Evolutionary conservation across 2,329 filamentous ascomycete species (phyloP).

Genomic region (Aspergillus tanneri): DNA sequence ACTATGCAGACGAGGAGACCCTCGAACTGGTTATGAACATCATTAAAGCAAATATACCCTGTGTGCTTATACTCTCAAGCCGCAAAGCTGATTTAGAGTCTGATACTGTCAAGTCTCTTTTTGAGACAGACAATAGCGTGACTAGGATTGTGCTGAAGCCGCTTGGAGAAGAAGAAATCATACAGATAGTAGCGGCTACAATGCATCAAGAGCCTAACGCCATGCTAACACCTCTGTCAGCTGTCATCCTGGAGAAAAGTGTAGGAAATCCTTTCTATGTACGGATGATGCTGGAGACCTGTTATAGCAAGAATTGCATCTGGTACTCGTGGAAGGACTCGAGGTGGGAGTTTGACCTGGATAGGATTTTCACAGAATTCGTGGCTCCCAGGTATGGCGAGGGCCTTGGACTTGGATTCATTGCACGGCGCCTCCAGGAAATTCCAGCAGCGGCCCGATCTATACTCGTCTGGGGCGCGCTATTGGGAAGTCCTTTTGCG

Average conservation of each 20-base stretch:
- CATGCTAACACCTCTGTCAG: slow-evolving; percentile 72
- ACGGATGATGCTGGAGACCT: slow-evolving; percentile 83
- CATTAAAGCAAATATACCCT: slow-evolving; percentile 72
- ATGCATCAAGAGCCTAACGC: slow-evolving; percentile 68
- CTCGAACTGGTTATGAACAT: slow-evolving; percentile 81
- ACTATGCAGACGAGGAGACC: slow-evolving; percentile 86
- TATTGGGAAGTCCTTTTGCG: slow-evolving; percentile 79
- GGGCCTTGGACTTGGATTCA: slow-evolving; percentile 77
- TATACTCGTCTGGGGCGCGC: slow-evolving; percentile 80
- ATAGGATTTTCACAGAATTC: slow-evolving; percentile 83
- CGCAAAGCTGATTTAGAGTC: slow-evolving; percentile 64
- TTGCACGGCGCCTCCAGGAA: slow-evolving; percentile 73
- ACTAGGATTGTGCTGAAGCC: slow-evolving; percentile 72
- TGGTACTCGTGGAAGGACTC: slow-evolving; percentile 86
- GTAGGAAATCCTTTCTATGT: slow-evolving; percentile 89
- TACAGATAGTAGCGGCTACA: slow-evolving; percentile 78
- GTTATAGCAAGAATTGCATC: slow-evolving; percentile 81
- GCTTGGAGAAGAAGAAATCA: slow-evolving; percentile 74
- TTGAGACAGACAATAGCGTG: slow-evolving; percentile 52
- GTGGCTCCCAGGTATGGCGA: slow-evolving; percentile 74
- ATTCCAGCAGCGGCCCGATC: slow-evolving; percentile 71
- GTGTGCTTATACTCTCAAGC: slow-evolving; percentile 78
- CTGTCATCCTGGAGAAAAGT: slow-evolving; percentile 86
- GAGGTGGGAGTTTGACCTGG: slow-evolving; percentile 80
- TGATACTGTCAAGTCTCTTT: slow-evolving; percentile 41